Conservation (phyloP, 2,329 filamentous ascomycete species). For the Venturia nashicola region DNA sequence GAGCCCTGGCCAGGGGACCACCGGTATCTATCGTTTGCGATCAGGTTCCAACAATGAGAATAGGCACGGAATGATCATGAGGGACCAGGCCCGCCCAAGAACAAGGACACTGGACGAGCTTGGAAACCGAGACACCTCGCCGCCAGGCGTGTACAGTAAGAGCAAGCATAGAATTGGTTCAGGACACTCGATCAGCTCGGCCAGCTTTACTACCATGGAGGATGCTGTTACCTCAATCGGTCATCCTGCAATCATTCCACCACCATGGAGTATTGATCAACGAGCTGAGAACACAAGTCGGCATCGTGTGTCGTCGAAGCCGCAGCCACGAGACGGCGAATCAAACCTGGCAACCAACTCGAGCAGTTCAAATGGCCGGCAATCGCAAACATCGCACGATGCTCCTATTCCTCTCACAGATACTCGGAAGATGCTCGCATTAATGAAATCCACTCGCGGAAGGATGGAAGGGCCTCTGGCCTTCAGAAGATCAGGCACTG, state of each 20-base stretch:
- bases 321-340: neutral
- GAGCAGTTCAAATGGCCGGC: neutral
- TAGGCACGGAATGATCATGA: constrained; percentile 11
- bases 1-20: neutral
- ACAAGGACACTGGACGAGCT: constrained; percentile 39
- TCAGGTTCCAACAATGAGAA: constrained; percentile 10
- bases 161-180: constrained; percentile 57
- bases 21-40: constrained; percentile 3
- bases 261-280: constrained; percentile 9
- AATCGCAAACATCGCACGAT: neutral
- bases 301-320: constrained; percentile 11
- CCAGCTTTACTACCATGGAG: constrained; percentile 33
- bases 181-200: constrained; percentile 50
- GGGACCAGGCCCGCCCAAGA: constrained; percentile 40
- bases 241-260: constrained; percentile 27
- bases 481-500: constrained; percentile 50
- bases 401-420: constrained; percentile 45
- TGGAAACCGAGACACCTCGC: constrained; percentile 26
- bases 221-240: constrained; percentile 29
- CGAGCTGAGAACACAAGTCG: neutral
- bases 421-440: constrained; percentile 56
- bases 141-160: constrained; percentile 23
- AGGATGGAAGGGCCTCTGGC: constrained; percentile 69
- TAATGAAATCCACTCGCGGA: constrained; percentile 69
- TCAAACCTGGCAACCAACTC: neutral